A percentile compares a stretch with the other conserved stretches of the same genome.
Evolutionary conservation across 2,329 filamentous ascomycete species (phyloP).

Genomic region (Chrysoporthe deuterocubensis): DNA sequence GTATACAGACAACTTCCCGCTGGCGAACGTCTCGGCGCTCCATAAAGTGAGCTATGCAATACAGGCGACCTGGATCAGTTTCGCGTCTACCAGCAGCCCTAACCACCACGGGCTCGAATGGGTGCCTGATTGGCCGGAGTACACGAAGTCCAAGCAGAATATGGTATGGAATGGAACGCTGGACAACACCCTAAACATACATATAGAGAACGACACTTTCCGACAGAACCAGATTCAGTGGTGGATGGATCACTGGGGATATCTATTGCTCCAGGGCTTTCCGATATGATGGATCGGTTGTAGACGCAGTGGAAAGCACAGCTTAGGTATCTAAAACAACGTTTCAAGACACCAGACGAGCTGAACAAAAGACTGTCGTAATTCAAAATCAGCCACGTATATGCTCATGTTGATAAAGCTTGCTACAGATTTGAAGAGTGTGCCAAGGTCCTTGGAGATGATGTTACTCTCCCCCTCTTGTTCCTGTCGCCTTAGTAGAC

Average conservation of each 20-base stretch:
- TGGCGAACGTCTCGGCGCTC: slow-evolving; percentile 11
- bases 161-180: slow-evolving; percentile 15
- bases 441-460: background rate
- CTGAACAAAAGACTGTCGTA: too few relatives aligned
- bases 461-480: background rate
- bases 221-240: slow-evolving; percentile 10
- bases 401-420: background rate
- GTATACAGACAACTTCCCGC: slow-evolving; percentile 8
- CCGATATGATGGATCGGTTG: background rate
- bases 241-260: slow-evolving; percentile 18
- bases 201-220: slow-evolving; percentile 13
- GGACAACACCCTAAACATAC: slow-evolving; percentile 12
- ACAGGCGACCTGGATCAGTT: slow-evolving; percentile 13
- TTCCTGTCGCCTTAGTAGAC: background rate
- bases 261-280: slow-evolving; percentile 15
- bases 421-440: background rate
- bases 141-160: slow-evolving; percentile 12
- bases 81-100: slow-evolving; percentile 7
- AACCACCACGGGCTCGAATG: slow-evolving; percentile 7
- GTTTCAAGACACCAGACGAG: background rate
- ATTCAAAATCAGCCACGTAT: background rate
- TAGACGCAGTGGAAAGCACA: background rate
- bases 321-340: too few relatives aligned
- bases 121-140: slow-evolving; percentile 11
- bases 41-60: slow-evolving; percentile 12